A percentile compares a stretch with the other conserved stretches of the same genome.
phyloP scores from a whole-genome alignment of 306 rosid species.

The Lithocarpus polystachyus region DNA sequence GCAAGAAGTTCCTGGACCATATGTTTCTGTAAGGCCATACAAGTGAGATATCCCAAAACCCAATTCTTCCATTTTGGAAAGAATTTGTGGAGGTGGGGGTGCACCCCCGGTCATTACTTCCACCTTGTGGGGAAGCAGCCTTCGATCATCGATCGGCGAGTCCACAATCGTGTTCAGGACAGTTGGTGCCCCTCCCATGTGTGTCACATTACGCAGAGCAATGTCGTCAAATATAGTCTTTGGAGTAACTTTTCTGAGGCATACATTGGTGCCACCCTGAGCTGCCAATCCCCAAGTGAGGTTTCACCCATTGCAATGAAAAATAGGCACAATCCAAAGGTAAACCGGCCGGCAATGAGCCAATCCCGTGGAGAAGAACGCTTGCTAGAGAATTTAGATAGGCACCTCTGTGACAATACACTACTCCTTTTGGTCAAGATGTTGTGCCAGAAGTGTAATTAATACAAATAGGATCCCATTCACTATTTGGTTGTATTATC shows the following conservation, averaged over 20 bases:
- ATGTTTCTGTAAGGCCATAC: conserved; percentile 81
- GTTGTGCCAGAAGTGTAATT: conserved; percentile 92
- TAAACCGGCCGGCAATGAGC: conserved; percentile 63
- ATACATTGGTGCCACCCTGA: conserved; percentile 68
- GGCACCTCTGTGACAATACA: conserved; percentile 77
- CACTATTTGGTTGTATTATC: conserved; percentile 51
- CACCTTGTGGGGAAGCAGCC: conserved; percentile 55
- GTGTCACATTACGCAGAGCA: conserved; percentile 58
- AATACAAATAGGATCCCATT: conserved; percentile 78
- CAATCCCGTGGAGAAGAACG: conserved; percentile 59
- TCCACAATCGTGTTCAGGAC: conserved; percentile 81
- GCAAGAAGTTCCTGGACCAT: conserved; percentile 72
- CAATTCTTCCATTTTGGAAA: conserved; percentile 69
- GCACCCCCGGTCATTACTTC: conserved; percentile 66
- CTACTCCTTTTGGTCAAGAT: conserved; percentile 87
- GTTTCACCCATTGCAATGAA: conserved; percentile 92
- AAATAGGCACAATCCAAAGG: conserved; percentile 85
- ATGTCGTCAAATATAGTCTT: conserved; percentile 53
- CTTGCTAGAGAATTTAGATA: conserved; percentile 72
- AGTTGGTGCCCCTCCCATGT: conserved; percentile 82
- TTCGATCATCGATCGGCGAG: conserved; percentile 38
- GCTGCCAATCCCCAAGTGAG: conserved; percentile 84
- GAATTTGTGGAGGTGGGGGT: conserved; percentile 70
- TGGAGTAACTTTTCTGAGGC: conserved; percentile 62
- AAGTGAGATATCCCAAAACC: conserved; percentile 69